Base-by-base conservation (phyloP, 306 rosid genomes). In the Vigna radiata region DNA sequence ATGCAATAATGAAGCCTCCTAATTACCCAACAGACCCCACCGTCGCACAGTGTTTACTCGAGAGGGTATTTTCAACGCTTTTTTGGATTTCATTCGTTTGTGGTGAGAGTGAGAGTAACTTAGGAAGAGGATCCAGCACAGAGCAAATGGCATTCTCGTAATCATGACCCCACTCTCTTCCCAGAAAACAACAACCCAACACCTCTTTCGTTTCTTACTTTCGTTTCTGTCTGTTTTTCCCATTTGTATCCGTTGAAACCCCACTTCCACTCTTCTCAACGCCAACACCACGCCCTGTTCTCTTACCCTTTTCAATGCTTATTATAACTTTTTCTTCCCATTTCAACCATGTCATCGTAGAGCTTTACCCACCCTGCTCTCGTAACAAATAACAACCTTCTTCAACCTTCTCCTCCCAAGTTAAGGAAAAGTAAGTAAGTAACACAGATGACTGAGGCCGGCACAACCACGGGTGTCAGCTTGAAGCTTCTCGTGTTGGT, bases 181-280 rank as follows among this genome's bases (percentile, higher is more conserved):
- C 86, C 75, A 36, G 81, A 83, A 76, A 37, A 52, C 63, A 72
- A 79, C 65, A 19, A 33, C 76, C 48, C 21, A 52, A 33, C 76
- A 55, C 79, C 41, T 8, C 53, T 53, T 54, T 50, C 74, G 13
- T 49, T 60, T 50, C 18, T 60, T 61, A 41, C 47, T 53, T 54
- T 50, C 74, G 13, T 55, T 60, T 50, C 18, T 60, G 55, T 52
- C 39, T 70, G 71, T 33, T 17, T 71, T 59, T 67, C 23, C 4
- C 47, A 23, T 58, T 81, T 84, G 81, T 87, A 77, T 83, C 97
- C 94, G 94, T 88, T 86, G 89, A 74, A 87, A 75, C 77, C 52
- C 80, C 81, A 68, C 89, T 78, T 1, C 66, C 86, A 75, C 72
- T 71, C 59, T 67, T 72, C 52, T 37, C 46, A 14, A 70, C 31